Base-by-base conservation (phyloP, 2,329 filamentous ascomycete genomes). In the Aureobasidium sp. region DNA sequence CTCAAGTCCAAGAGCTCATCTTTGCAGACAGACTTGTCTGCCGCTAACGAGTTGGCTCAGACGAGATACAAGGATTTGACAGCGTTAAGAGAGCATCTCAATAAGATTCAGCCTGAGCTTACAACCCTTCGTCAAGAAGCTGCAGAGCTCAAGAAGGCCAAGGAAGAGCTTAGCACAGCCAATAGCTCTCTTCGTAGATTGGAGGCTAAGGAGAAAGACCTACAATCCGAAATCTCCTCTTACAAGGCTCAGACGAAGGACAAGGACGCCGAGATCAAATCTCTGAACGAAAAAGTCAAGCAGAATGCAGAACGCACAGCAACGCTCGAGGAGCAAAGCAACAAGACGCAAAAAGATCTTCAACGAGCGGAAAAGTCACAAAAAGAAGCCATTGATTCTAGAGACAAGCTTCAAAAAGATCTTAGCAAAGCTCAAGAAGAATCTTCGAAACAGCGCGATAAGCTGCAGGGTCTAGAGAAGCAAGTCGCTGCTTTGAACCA, bases 61-160 rank as follows among this genome's bases (percentile, higher is more conserved):
- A 88, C 84, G 17, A 83, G 94, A 34, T 97, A 92, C 78, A 96
- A 92, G 73, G 92, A 97, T 64, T 78, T 97, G 1, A 87, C 87
- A 0, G 89, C 96, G 32, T 78, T 96, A 50, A 84, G 87, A 24
- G 89, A 93, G 65, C 80, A 92, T 2, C 75, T 97, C 34, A 87
- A 92, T 67, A 95, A 94, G 72, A 84, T 89, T 0, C 92, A 97
- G 70, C 89, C 91, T 0, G 93, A 99, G 74, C 78, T 97, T 27
- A 88, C 87, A 72, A 87, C 79, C 48, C 80, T 97, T 24, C 85
- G 90, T 8, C 85, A 87, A 53, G 92, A 97, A 68, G 87, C 89
- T 34, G 83, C 84, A 0, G 83, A 87, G 44, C 79, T 97, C 37
- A 92, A 91, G 73, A 80, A 79, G 0, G 82, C 84, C 3, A 93